phyloP scores from a whole-genome alignment of 495 filamentous ascomycete species.

The Tuber aestivum region DNA sequence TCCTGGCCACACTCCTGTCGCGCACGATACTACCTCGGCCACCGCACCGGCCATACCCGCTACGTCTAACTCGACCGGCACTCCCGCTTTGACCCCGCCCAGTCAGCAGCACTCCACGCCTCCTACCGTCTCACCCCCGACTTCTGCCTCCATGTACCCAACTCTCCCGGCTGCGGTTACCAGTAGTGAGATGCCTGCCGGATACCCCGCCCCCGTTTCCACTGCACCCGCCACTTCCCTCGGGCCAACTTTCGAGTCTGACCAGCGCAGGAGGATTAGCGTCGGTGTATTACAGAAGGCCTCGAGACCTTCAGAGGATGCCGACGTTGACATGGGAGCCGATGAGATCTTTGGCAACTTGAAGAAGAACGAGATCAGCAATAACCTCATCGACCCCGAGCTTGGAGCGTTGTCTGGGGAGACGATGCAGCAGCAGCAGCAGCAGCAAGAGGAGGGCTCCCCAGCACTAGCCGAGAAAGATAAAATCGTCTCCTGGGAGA shows the following conservation, averaged over 20 bases:
- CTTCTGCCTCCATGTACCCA: constrained; percentile 67
- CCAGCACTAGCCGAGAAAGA: constrained; percentile 13
- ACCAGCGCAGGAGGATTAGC: constrained; percentile 77
- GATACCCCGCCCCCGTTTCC: constrained; percentile 58
- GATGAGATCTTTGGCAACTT: constrained; percentile 19
- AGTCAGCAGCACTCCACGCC: constrained; percentile 55
- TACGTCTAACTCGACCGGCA: constrained; percentile 55
- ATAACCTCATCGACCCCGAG: constrained; percentile 40
- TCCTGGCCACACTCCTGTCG: constrained; percentile 44
- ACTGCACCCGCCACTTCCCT: constrained; percentile 71
- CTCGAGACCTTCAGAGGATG: constrained; percentile 35
- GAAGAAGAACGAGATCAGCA: constrained; percentile 35
- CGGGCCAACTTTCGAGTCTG: constrained; percentile 70
- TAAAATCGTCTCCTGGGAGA: constrained; percentile 18
- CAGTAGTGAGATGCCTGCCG: constrained; percentile 50
- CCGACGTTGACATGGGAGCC: constrained; percentile 34
- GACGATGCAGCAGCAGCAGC: not conserved
- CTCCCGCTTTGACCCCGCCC: constrained; percentile 84
- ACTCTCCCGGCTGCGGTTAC: constrained; percentile 69
- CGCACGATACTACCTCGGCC: constrained; percentile 53
- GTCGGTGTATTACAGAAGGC: constrained; percentile 80
- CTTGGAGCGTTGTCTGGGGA: constrained; percentile 32
- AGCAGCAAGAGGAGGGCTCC: not conserved
- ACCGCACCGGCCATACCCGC: constrained; percentile 58
- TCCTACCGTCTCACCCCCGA: constrained; percentile 59